Conservation (phyloP, 495 filamentous ascomycete species). For the Terfezia boudieri region DNA sequence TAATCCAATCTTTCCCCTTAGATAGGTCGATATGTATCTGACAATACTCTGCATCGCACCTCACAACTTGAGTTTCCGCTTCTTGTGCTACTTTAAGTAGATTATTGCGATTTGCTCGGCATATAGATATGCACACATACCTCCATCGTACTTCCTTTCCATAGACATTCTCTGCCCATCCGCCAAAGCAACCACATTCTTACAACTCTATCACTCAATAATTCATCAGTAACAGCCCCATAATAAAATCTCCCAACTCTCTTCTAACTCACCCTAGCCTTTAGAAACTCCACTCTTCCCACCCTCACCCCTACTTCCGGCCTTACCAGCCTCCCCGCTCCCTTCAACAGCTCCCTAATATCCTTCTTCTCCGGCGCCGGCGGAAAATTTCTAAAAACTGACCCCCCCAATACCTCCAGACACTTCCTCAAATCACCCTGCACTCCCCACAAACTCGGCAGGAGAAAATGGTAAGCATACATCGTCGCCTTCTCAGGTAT, state of each 20-base stretch:
- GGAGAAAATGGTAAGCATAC: slow-evolving; percentile 23
- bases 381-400: slow-evolving; percentile 11
- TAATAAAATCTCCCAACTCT: too few species aligned
- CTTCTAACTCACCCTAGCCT: slow-evolving; percentile 31
- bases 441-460: slow-evolving; percentile 15
- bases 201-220: slow-evolving; percentile 25
- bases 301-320: slow-evolving; percentile 52
- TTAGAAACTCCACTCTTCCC: slow-evolving; percentile 45
- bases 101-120: slow-evolving; percentile 1
- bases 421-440: slow-evolving; percentile 10
- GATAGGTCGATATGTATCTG: slow-evolving; percentile 64
- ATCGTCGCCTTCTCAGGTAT: slow-evolving; percentile 15
- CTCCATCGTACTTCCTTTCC: slow-evolving; percentile 65
- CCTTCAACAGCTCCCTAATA: neutral
- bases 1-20: slow-evolving; percentile 29
- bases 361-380: neutral
- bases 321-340: slow-evolving; percentile 23
- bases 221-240: too few species aligned
- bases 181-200: slow-evolving; percentile 45
- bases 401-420: slow-evolving; percentile 25
- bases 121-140: neutral
- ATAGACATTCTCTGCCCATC: slow-evolving; percentile 39
- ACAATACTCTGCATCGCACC: slow-evolving; percentile 38
- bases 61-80: too few species aligned
- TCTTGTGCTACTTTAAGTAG: neutral